Evolutionary conservation across 257 asterid genomes (phyloP), one percentile per base, ranked within the genome.

Genomic region (Gentiana dahurica): DNA sequence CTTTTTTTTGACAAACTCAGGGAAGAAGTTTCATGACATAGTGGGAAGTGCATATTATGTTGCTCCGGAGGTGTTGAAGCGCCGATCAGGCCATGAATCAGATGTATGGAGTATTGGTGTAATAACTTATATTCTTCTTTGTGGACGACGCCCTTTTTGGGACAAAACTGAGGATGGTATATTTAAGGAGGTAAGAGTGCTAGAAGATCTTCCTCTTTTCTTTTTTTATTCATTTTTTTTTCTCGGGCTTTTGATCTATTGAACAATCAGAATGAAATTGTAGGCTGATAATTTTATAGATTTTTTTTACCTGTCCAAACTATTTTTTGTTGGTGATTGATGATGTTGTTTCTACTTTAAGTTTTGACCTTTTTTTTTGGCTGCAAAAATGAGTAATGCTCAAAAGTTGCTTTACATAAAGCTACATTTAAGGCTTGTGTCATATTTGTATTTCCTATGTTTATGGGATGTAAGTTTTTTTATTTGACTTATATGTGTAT

Each of bases 111-210:
- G 24, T 24, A 24, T 24, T 24, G 24, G 24, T 24, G 24, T 24
- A 24, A 24, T 24, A 24, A 24, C 24, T 24, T 24, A 72, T 89
- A 89, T 89, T 73, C 75, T 89, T 77, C 90, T 89, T 24, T 84
- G 97, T 46, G 97, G 97, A 7, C 77, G 97, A 53, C 82, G 97
- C 48, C 97, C 97, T 32, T 89, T 89, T 69, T 89, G 97, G 97
- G 24, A 24, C 24, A 24, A 24, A 24, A 24, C 24, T 24, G 24
- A 24, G 24, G 24, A 24, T 24, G 24, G 24, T 24, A 24, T 24
- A 24, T 24, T 24, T 24, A 24, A 24, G 24, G 24, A 24, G 24
- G 24, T 24, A 24, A 24, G 24, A 24, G 24, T 24, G 24, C 24
- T 24, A 24, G 24, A 24, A 24, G 24, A 24, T 35, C 35, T 41